phyloP scores from a whole-genome alignment of 2,329 filamentous ascomycete genomes.

The Exophiala alcalophila region DNA sequence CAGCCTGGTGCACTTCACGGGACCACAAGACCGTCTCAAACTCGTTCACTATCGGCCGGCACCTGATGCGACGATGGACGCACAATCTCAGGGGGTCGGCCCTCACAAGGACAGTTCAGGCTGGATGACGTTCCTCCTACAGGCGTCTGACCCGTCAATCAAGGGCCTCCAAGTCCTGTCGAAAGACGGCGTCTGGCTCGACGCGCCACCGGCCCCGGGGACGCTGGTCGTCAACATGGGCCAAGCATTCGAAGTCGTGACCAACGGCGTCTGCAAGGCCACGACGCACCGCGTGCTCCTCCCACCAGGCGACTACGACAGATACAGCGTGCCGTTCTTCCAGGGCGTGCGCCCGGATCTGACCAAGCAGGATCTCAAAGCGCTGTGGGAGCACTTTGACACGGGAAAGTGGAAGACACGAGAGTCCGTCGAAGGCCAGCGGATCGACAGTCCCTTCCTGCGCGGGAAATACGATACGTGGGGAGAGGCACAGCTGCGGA shows the following conservation, averaged over 20 bases:
- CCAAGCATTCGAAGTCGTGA: constrained; percentile 43
- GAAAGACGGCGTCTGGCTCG: constrained; percentile 46
- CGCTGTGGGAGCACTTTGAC: constrained; percentile 42
- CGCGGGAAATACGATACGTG: constrained; percentile 53
- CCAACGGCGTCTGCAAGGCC: constrained; percentile 44
- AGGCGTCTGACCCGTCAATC: constrained; percentile 52
- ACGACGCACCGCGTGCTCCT: constrained; percentile 45
- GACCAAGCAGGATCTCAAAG: constrained; percentile 43
- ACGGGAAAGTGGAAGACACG: constrained; percentile 16
- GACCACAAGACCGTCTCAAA: constrained; percentile 55
- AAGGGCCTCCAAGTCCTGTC: constrained; percentile 49
- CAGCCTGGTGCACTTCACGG: constrained; percentile 53
- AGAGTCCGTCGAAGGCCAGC: constrained; percentile 39
- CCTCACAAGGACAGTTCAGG: constrained; percentile 52
- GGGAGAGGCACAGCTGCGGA: constrained; percentile 55
- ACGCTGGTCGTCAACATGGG: constrained; percentile 51
- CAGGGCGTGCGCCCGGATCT: constrained; percentile 51
- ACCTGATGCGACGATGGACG: constrained; percentile 31
- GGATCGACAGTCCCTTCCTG: constrained; percentile 52
- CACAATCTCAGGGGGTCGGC: constrained; percentile 50
- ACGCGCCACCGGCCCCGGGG: constrained; percentile 43
- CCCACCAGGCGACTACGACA: constrained; percentile 39
- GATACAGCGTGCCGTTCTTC: constrained; percentile 46
- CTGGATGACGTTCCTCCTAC: constrained; percentile 59
- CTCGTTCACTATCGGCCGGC: constrained; percentile 39